Evolutionary conservation across 176 grass and related monocot genomes (phyloP), one percentile per base, ranked within the genome.

Genomic region (Aegilops umbellulata): DNA sequence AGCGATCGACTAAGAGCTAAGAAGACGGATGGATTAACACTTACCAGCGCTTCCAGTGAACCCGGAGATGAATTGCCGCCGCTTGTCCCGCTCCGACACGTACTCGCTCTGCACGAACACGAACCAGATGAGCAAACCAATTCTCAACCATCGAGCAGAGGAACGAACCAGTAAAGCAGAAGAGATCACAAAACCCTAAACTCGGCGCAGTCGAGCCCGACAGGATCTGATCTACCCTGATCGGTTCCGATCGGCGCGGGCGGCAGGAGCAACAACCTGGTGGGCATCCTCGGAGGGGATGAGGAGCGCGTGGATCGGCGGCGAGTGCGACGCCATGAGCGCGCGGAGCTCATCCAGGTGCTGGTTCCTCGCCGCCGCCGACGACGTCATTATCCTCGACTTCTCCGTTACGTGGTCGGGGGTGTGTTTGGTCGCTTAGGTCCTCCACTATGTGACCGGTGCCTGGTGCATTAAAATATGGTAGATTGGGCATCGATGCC

Each of bases 281-380:
- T 99, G 97, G 61, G 93, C 91, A 85, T 99, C 97, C 76, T 96
- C 97, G 60, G 97, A 96, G 15, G 97, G 97, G 67, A 99, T 88
- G 82, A 96, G 60, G 27, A 99, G 88, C 42, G 92, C 97, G 82
- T 92, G 36, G 60, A 99, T 90, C 3, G 97, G 94, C 47, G 97
- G 97, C 35, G 88, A 90, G 80, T 99, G 97, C 17, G 90, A 77
- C 30, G 90, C 88, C 97, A 99, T 99, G 38, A 90, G 88, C 69
- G 80, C 78, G 61, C 94, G 94, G 39, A 96, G 82, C 61, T 83
- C 88, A 49, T 99, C 92, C 49, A 99, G 90, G 16, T 77, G 85
- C 67, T 90, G 86, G 35, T 87, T 88, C 90, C 88, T 94, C 76
- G 74, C 78, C 79, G 74, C 71, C 66, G 84, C 19, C 42, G 57